phyloP scores from a whole-genome alignment of 495 filamentous ascomycete genomes.

The Penicillium manginii region DNA sequence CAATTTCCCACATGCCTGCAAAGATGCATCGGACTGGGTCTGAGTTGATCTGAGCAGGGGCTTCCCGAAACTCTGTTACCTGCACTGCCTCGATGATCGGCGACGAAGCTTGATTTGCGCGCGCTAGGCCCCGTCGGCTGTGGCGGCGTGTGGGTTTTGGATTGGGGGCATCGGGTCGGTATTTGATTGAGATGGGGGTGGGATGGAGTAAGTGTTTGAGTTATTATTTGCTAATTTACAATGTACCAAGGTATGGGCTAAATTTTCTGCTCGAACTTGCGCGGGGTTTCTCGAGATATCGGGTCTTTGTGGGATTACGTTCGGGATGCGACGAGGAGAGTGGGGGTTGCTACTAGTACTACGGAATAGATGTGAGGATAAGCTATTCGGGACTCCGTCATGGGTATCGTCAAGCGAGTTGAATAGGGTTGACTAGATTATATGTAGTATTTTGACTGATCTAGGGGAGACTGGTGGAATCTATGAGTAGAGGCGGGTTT shows the following conservation, averaged over 20 bases:
- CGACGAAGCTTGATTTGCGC: slow-evolving; percentile 5
- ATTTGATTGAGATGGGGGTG: not conserved
- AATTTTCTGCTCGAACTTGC: no score
- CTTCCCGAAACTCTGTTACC: slow-evolving; percentile 14
- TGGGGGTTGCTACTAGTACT: not conserved
- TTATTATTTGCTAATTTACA: no score
- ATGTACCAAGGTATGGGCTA: no score
- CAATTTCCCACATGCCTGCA: slow-evolving; percentile 2
- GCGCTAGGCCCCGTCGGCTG: not conserved
- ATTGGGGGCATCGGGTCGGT: not conserved
- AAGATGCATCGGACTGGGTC: not conserved
- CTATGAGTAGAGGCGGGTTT: no score
- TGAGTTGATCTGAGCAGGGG: slow-evolving; percentile 3
- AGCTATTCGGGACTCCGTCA: not conserved
- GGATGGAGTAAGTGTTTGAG: not conserved
- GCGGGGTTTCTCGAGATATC: no score
- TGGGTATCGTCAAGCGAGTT: not conserved
- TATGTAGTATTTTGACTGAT: no score
- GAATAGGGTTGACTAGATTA: not conserved
- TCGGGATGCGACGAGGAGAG: not conserved
- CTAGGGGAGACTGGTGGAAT: no score
- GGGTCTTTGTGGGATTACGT: no score
- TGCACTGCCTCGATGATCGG: slow-evolving; percentile 20
- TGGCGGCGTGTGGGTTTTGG: not conserved
- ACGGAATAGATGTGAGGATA: not conserved